Evolutionary conservation across 139 green algal genomes (phyloP), one percentile per base, ranked within the genome.

Genomic region (Marvania coccoides): DNA sequence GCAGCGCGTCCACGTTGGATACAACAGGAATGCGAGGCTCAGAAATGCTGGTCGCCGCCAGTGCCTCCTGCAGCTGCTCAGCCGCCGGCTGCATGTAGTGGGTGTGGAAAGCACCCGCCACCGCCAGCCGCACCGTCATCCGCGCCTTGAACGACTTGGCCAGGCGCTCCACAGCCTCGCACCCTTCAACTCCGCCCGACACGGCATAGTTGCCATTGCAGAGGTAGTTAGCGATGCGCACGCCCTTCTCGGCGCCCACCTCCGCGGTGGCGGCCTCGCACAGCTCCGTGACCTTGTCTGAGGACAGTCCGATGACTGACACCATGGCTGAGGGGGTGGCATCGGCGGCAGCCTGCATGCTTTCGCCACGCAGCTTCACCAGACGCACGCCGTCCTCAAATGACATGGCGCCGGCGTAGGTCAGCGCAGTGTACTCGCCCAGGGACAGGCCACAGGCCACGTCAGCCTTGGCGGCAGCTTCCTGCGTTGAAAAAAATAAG

Each of bases 101-200:
- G 13, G 95, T 99, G 84, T 99, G 95, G 86, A 99, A 99, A 39
- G 95, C 94, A 24, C 95, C 95, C 3, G 95, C 95, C 33, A 99
- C 95, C 0, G 93, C 87, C 46, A 99, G 81, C 26, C 79, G 79
- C 24, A 99, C 90, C 28, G 81, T 88, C 85, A 91, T 92, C 34
- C 85, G 69, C 31, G 72, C 80, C 48, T 75, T 74, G 63, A 79
- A 79, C 37, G 19, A 38, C 57, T 79, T 79, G 47, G 70, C 74
- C 48, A 81, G 15, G n/a, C 36, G 33, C 63, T 75, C 71, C n/a
- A 80, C 55, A 1, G 80, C 83, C 36, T 97, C 87, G 76, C 90
- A 96, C 47, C 82, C 95, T 56, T 87, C 83, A 47, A 93, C 81
- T 63, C 81, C 82, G 34, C 94, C 95, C 1, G 79, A 92, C 23